These are phyloP conservation scores for Arachis hypogaea DNA, from an alignment of 306 rosid genomes.

Conservation along the genomic window DNA sequence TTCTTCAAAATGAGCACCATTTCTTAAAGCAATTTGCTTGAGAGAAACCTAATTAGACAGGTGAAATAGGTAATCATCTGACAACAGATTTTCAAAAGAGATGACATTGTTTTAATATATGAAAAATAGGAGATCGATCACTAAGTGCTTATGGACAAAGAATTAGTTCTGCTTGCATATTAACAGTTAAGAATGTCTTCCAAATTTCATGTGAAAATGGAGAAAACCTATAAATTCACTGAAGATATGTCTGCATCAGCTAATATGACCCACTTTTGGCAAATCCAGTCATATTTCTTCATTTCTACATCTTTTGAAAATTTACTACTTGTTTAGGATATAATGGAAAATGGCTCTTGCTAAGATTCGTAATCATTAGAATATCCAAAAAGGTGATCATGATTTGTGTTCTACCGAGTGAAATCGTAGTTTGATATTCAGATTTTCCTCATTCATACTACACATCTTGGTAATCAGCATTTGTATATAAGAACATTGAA, in stretches of 20 bases:
- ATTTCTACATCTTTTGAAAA: no score
- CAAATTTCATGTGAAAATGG: slow-evolving; percentile 22
- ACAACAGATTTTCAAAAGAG: slow-evolving; percentile 6
- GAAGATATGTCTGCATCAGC: no score
- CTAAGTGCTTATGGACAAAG: no score
- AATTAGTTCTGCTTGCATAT: not conserved
- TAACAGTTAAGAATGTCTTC: slow-evolving; percentile 5
- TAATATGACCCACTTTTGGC: no score
- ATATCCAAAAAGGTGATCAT: slow-evolving; percentile 23
- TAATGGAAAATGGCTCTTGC: slow-evolving; percentile 17
- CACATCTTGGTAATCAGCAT: not conserved
- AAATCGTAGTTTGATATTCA: not conserved
- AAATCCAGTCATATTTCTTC: no score
- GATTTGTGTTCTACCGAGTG: slow-evolving; percentile 22
- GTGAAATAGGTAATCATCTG: slow-evolving; percentile 23
- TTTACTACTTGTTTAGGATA: slow-evolving; percentile 10
- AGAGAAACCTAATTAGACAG: slow-evolving; percentile 24
- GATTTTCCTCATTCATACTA: not conserved
- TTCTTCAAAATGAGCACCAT: not conserved
- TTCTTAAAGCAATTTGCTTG: slow-evolving; percentile 8
- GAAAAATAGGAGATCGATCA: no score
- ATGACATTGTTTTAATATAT: not conserved
- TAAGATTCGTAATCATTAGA: slow-evolving; percentile 9
- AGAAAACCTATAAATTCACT: slow-evolving; percentile 14
- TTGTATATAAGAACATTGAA: not conserved